These are phyloP conservation scores for Microbotryum violaceum DNA, from an alignment of 1,284 basidiomycete genomes.

Conservation along the genomic window DNA sequence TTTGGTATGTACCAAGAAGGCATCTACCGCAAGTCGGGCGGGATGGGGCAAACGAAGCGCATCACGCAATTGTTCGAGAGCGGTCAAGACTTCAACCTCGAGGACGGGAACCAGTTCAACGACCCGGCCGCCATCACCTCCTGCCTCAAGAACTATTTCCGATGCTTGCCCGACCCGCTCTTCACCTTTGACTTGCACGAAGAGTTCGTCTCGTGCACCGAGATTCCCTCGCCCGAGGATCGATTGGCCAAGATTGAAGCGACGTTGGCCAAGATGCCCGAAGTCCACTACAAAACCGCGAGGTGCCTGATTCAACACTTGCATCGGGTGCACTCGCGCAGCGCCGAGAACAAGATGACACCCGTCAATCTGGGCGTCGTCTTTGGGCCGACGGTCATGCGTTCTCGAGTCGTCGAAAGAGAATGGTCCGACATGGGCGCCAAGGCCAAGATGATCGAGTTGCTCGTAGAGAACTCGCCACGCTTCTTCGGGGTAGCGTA, in stretches of 20 bases:
- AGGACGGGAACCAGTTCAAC: constrained; percentile 82
- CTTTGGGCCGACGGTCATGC: constrained; percentile 93
- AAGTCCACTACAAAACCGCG: constrained; percentile 79
- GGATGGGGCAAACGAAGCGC: constrained; percentile 79
- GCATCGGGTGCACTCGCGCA: constrained; percentile 63
- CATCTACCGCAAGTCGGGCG: constrained; percentile 95
- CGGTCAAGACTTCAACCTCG: constrained; percentile 87
- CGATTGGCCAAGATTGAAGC: constrained; percentile 55
- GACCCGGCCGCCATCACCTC: constrained; percentile 95
- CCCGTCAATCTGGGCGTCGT: constrained; percentile 97
- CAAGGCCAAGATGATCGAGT: constrained; percentile 81
- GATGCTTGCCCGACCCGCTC: constrained; percentile 78
- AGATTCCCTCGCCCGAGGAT: constrained; percentile 55
- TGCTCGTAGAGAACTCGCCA: constrained; percentile 83
- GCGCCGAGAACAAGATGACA: constrained; percentile 82
- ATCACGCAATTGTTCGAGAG: constrained; percentile 94
- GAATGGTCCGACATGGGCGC: constrained; percentile 97
- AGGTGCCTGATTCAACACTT: constrained; percentile 78
- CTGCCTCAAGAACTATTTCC: constrained; percentile 86
- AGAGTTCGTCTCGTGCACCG: constrained; percentile 69
- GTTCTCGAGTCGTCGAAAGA: constrained; percentile 71
- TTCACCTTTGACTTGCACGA: constrained; percentile 88
- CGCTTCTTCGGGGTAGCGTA: constrained; percentile 37
- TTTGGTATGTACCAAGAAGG: constrained; percentile 86
- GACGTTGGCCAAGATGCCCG: constrained; percentile 69